Percentiles rank a stretch among this genome's conserved stretches.
Conservation (phyloP, 2,329 filamentous ascomycete species). For the Colletotrichum phormii region DNA sequence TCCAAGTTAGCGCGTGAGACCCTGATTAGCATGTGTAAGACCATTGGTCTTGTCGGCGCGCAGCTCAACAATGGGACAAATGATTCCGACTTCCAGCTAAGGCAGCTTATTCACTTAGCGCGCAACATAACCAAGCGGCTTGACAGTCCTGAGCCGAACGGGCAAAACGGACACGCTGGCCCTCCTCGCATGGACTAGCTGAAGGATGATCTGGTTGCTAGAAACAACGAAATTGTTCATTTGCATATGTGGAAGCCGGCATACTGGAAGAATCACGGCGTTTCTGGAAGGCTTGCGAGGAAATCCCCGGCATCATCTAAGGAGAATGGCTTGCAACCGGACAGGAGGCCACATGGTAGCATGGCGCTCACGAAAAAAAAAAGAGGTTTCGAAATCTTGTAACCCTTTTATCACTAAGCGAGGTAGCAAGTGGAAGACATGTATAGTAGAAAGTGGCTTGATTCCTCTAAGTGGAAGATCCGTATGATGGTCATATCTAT, state of each 20-base stretch:
- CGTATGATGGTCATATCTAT: no score
- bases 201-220: no score
- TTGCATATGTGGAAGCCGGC: neutral
- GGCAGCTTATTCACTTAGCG: slow-evolving; percentile 34
- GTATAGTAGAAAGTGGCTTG: no score
- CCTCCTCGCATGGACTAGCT: slow-evolving; percentile 7
- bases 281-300: neutral
- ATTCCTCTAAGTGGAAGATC: no score
- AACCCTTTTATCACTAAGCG: no score
- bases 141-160: slow-evolving; percentile 27
- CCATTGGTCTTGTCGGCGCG: slow-evolving; percentile 26
- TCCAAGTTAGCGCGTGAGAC: slow-evolving; percentile 32
- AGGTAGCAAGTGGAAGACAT: no score
- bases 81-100: slow-evolving; percentile 32
- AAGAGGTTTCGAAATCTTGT: no score
- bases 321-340: no score
- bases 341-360: no score
- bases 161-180: slow-evolving; percentile 19
- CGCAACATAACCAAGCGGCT: slow-evolving; percentile 31
- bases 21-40: slow-evolving; percentile 34
- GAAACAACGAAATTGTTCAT: neutral
- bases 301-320: no score
- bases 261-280: neutral
- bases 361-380: no score
- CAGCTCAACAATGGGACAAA: slow-evolving; percentile 34